These are phyloP conservation scores for Silene uniflora DNA, from an alignment of 148 eudicot species.

Conservation along the genomic window DNA sequence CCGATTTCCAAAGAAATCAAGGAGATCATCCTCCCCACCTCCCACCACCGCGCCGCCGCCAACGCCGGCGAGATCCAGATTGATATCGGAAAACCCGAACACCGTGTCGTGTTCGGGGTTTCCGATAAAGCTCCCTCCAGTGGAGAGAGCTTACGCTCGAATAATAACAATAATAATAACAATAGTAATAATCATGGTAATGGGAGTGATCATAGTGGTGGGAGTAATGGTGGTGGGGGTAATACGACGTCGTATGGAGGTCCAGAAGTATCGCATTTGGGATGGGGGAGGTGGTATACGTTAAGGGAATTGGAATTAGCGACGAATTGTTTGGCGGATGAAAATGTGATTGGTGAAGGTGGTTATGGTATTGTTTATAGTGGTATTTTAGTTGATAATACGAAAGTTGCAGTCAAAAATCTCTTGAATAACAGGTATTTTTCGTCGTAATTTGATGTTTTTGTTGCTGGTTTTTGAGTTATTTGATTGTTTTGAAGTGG, in stretches of 20 bases:
- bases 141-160: slow-evolving; percentile 73
- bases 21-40: slow-evolving; percentile 45
- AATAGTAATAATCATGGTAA: neutral
- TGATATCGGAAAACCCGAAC: slow-evolving; percentile 84
- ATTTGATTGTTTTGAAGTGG: neutral
- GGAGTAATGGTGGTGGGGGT: neutral
- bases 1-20: slow-evolving; percentile 62
- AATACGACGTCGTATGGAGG: slow-evolving; percentile 49
- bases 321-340: slow-evolving; percentile 65
- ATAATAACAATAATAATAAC: slow-evolving; percentile 13
- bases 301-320: slow-evolving; percentile 79
- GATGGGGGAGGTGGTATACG: slow-evolving; percentile 95
- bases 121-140: slow-evolving; percentile 73
- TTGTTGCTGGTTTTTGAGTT: neutral
- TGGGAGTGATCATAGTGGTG: neutral
- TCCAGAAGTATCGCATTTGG: slow-evolving; percentile 81
- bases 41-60: slow-evolving; percentile 30
- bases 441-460: neutral
- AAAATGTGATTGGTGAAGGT: slow-evolving; percentile 95
- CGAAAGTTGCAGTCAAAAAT: slow-evolving; percentile 79
- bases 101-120: slow-evolving; percentile 80
- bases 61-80: slow-evolving; percentile 73
- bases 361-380: slow-evolving; percentile 91
- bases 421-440: slow-evolving; percentile 73
- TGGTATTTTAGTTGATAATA: slow-evolving; percentile 71